Evolutionary conservation across 2,329 filamentous ascomycete species (phyloP), one percentile per base, ranked within the genome.

Genomic region (Cytospora piceae): DNA sequence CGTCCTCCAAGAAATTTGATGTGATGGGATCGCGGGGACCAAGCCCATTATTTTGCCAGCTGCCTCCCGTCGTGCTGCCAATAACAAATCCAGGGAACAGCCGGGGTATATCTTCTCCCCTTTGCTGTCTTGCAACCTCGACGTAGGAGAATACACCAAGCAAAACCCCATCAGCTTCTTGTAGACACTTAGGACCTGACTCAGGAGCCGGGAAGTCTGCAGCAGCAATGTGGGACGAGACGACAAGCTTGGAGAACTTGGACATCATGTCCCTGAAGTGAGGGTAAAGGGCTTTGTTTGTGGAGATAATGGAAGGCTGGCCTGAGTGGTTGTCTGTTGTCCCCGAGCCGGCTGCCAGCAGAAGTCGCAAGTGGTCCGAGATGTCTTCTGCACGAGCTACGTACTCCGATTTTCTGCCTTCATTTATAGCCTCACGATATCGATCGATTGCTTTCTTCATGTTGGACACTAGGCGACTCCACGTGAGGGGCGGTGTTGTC

Each of bases 231-330:
- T 99, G 95, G 17, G 95, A 98, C 3, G 95, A 99, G 58, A 99
- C 89, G 54, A 99, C 95, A 12, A 99, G 84, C 77, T 99, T 99
- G n/a, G 95, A 98, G 77, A 99, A 99, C 72, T 96, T 94, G 54
- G 95, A 98, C 95, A 99, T 99, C 89, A 98, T 98, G 75, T 98
- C 95, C 62, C 95, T 86, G 79, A 99, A 99, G 77, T 98, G 94
- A 29, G 95, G 95, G 74, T 98, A 98, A 20, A 99, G 82, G 0
- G 93, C 92, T 77, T 98, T 98, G 82, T 99, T 99, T 6, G 93
- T 96, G 8, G 94, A 97, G 67, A 99, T 99, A 73, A 99, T 97
- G n/a, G 95, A 98, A 5, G 95, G 95, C 71, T 98, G 96, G 52
- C 95, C 95, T 24, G 95, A 98, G 76, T 99, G 95, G 74, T 99